Evolutionary conservation across 1,284 basidiomycete genomes (phyloP).

Genomic region (Blastosporella zonata): DNA sequence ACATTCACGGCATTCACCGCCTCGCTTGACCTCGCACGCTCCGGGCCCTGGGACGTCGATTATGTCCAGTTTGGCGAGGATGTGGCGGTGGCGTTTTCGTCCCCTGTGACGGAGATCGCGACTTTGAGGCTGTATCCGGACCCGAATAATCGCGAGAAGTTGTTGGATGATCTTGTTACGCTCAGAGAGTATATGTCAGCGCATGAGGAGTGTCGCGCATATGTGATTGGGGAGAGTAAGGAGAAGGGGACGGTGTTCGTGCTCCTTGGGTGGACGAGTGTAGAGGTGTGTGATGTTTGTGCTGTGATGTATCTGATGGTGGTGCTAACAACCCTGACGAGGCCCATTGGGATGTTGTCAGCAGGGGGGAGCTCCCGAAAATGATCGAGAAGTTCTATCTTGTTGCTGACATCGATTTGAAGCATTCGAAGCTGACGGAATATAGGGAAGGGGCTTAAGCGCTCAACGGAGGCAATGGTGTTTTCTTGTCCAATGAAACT

Average conservation of each 20-base stretch:
- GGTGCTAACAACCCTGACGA: no score
- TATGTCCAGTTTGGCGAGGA: constrained; percentile 19
- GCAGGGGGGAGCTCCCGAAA: neutral
- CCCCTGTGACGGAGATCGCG: constrained; percentile 14
- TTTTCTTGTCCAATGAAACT: no score
- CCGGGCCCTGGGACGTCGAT: constrained; percentile 8
- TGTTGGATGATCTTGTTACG: neutral
- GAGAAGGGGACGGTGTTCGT: constrained; percentile 11
- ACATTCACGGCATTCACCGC: constrained; percentile 6
- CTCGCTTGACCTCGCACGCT: neutral
- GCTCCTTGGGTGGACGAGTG: constrained; percentile 14
- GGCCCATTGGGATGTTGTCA: no score
- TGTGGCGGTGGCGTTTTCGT: constrained; percentile 15
- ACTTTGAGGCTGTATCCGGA: neutral
- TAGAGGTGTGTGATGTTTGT: no score
- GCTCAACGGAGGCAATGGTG: no score
- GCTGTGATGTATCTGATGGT: neutral
- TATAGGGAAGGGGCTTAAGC: no score
- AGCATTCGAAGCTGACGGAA: constrained; percentile 2
- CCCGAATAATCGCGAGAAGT: neutral
- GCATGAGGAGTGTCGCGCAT: constrained; percentile 1
- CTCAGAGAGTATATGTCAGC: constrained; percentile 1
- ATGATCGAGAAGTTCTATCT: neutral
- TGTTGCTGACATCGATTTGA: neutral
- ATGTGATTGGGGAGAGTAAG: constrained; percentile 10